These are phyloP conservation scores for Tympanopsis confertula DNA, from an alignment of 2,329 filamentous ascomycete species.

Conservation along the genomic window DNA sequence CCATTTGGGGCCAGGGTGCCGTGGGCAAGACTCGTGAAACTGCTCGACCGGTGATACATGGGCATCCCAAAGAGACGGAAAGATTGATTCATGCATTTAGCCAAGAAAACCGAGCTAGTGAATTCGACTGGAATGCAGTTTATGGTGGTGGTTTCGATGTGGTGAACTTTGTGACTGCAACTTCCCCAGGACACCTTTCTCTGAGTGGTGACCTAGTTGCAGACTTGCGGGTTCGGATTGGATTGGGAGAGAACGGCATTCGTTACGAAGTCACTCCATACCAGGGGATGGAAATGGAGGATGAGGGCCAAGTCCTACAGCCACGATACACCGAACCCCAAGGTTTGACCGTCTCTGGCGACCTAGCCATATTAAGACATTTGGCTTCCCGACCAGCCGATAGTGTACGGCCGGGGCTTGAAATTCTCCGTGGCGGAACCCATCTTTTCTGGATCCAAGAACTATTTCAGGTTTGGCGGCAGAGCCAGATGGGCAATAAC, in stretches of 20 bases:
- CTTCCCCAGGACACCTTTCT: background rate
- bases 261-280: background rate
- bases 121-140: constrained; percentile 42
- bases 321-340: no score
- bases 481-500: background rate
- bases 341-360: background rate
- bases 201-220: background rate
- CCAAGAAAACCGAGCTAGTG: constrained; percentile 41
- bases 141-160: constrained; percentile 54
- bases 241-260: background rate
- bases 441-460: background rate
- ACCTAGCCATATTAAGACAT: background rate
- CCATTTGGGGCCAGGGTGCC: constrained; percentile 56
- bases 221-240: background rate
- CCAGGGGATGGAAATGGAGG: background rate
- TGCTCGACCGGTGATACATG: constrained; percentile 37
- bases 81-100: constrained; percentile 47
- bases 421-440: background rate
- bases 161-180: constrained; percentile 18
- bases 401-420: background rate
- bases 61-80: constrained; percentile 32
- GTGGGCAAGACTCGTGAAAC: constrained; percentile 32
- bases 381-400: background rate
- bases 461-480: background rate
- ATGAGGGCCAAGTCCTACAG: no score